Percentiles rank a stretch among this genome's conserved stretches.
Evolutionary conservation across 2,329 filamentous ascomycete genomes (phyloP).

Genomic region (Sclerotiophoma versabilis): DNA sequence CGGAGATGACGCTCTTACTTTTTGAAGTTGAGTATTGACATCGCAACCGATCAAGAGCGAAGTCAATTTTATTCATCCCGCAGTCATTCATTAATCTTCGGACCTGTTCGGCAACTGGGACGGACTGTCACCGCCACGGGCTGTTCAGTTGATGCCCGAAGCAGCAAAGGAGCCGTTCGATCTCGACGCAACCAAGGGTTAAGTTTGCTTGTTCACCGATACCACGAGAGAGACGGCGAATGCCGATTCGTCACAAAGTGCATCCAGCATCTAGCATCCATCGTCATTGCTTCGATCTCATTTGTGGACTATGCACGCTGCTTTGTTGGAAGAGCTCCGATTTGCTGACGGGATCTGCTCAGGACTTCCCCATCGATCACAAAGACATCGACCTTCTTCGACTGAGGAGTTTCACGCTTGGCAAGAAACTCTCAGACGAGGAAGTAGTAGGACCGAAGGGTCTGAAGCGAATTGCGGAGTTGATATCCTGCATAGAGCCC

Average conservation of each 20-base stretch:
- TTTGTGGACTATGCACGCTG: neutral
- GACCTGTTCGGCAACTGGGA: slow-evolving; percentile 1
- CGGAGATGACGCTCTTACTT: neutral
- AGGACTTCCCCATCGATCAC: slow-evolving; percentile 80
- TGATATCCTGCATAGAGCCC: slow-evolving; percentile 73
- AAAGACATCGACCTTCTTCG: slow-evolving; percentile 81
- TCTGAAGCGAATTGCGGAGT: slow-evolving; percentile 68
- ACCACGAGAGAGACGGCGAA: neutral
- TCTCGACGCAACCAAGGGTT: neutral
- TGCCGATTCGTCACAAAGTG: neutral
- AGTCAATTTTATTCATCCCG: neutral
- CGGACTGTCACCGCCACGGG: neutral
- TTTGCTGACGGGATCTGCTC: slow-evolving; percentile 32
- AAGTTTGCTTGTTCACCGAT: neutral
- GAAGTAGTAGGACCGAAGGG: slow-evolving; percentile 68
- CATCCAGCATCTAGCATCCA: neutral
- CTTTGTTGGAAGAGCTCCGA: slow-evolving; percentile 1
- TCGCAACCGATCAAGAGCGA: neutral
- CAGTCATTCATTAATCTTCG: neutral
- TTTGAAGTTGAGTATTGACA: neutral
- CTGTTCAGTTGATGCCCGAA: slow-evolving; percentile 7
- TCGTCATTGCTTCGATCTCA: neutral
- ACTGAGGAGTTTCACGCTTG: slow-evolving; percentile 79
- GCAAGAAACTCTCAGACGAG: slow-evolving; percentile 68
- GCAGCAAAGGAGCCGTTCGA: neutral